phyloP scores from a whole-genome alignment of 805 yeast genomes.

The Candida railenensis region DNA sequence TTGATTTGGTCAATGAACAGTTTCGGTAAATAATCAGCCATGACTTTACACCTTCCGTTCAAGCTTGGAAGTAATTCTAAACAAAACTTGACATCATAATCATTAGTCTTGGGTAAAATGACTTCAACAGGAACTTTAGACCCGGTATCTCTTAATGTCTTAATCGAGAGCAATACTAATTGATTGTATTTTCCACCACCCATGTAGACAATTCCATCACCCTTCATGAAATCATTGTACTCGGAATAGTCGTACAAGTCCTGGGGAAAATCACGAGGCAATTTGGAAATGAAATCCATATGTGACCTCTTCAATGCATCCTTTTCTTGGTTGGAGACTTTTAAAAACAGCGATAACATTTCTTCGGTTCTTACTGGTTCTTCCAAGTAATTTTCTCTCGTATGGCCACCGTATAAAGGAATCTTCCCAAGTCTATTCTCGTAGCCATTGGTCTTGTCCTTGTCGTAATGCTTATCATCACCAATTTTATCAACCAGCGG shows the following conservation, averaged over 20 bases:
- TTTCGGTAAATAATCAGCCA: constrained; percentile 45
- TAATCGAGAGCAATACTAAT: constrained; percentile 32
- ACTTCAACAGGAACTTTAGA: constrained; percentile 37
- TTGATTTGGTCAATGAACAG: constrained; percentile 17
- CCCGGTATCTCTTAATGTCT: constrained; percentile 31
- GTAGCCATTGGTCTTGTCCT: constrained; percentile 7
- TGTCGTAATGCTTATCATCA: constrained; percentile 26
- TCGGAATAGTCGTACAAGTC: constrained; percentile 18
- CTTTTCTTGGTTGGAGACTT: constrained; percentile 18
- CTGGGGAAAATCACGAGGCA: constrained; percentile 22
- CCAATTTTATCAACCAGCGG: constrained; percentile 23
- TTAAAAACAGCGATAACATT: constrained; percentile 20
- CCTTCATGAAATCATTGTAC: constrained; percentile 28
- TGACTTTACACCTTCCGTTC: constrained; percentile 39
- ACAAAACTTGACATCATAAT: constrained; percentile 35
- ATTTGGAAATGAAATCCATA: constrained; percentile 15
- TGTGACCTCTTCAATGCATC: constrained; percentile 20
- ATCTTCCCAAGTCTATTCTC: constrained; percentile 24
- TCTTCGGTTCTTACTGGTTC: constrained; percentile 30
- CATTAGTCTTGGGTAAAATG: constrained; percentile 29
- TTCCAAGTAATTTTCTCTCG: constrained; percentile 27
- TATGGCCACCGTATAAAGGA: constrained; percentile 34
- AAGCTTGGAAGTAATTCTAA: constrained; percentile 27
- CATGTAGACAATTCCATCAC: constrained; percentile 40
- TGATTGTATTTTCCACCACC: constrained; percentile 38